These are phyloP conservation scores for Capsicum baccatum DNA, from an alignment of 257 asterid genomes.

Conservation along the genomic window DNA sequence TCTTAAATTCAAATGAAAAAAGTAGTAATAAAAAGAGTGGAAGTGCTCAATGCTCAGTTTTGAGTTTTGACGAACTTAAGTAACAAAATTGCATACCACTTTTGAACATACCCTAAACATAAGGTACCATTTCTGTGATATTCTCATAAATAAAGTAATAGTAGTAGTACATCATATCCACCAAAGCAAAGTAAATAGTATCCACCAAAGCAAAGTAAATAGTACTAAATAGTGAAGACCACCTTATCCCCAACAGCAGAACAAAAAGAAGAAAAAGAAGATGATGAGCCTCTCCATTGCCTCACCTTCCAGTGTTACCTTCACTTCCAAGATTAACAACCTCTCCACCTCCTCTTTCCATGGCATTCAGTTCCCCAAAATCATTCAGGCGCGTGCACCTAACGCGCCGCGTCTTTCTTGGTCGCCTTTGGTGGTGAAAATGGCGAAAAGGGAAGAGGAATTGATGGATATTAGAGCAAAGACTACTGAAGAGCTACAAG, in stretches of 20 bases:
- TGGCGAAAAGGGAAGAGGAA: conserved; percentile 83
- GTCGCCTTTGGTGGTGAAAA: conserved; percentile 62
- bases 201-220: not conserved
- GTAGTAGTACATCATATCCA: not conserved
- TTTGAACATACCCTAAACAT: not conserved
- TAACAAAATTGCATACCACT: not conserved
- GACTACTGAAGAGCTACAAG: conserved; percentile 73
- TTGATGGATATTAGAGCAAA: conserved; percentile 76
- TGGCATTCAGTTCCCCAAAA: conserved; percentile 64
- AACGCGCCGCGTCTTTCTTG: conserved; percentile 30
- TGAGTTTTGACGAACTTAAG: too few relatives aligned
- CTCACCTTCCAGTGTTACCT: conserved; percentile 49
- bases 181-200: not conserved
- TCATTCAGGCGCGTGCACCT: conserved; percentile 44
- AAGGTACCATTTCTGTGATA: not conserved
- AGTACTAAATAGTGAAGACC: not conserved
- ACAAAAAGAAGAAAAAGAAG: conserved; percentile 9
- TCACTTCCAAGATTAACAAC: conserved; percentile 46
- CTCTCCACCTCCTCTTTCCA: conserved; percentile 56
- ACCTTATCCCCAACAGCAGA: not conserved
- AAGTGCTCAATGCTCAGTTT: too few relatives aligned
- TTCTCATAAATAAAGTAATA: not conserved
- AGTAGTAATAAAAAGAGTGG: too few relatives aligned
- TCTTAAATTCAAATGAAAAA: too few relatives aligned
- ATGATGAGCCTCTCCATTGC: conserved; percentile 75